Conservation (phyloP, 805 yeast genomes). For the Metschnikowia matae region DNA sequence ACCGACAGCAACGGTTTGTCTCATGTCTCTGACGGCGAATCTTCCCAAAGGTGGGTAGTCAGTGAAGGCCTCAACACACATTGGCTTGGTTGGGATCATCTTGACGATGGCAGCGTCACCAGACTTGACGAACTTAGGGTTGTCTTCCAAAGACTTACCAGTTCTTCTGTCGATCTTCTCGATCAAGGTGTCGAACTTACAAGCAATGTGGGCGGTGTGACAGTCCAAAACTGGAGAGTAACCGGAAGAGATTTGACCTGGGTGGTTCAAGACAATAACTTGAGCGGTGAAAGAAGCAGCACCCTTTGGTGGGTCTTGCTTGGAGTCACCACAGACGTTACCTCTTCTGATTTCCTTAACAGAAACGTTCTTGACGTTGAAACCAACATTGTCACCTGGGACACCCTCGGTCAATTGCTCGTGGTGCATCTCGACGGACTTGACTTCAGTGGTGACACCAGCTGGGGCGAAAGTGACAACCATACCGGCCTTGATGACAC, state of each 20-base stretch:
- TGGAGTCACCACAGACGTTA: constrained; percentile 88
- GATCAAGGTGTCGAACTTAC: constrained; percentile 85
- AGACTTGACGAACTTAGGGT: constrained; percentile 83
- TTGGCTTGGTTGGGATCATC: constrained; percentile 43
- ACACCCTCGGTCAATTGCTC: constrained; percentile 72
- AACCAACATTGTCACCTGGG: constrained; percentile 90
- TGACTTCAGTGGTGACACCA: constrained; percentile 84
- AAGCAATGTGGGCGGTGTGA: constrained; percentile 92
- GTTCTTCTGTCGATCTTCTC: constrained; percentile 98
- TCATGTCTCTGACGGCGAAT: constrained; percentile 92
- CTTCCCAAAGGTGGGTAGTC: constrained; percentile 46
- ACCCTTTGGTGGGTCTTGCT: constrained; percentile 83
- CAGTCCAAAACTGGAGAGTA: constrained; percentile 90
- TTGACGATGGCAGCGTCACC: constrained; percentile 40
- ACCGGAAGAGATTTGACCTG: constrained; percentile 88
- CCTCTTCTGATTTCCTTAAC: constrained; percentile 89
- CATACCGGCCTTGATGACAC: constrained; percentile 89
- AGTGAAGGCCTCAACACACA: constrained; percentile 43
- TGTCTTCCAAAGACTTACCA: constrained; percentile 50
- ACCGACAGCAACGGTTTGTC: constrained; percentile 99
- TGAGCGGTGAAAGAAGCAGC: constrained; percentile 78
- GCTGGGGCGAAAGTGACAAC: constrained; percentile 87
- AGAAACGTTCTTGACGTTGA: constrained; percentile 89
- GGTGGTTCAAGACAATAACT: constrained; percentile 85
- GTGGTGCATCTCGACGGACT: constrained; percentile 88